phyloP scores from a whole-genome alignment of 2,329 filamentous ascomycete species.

The Fusarium sarcochroum region DNA sequence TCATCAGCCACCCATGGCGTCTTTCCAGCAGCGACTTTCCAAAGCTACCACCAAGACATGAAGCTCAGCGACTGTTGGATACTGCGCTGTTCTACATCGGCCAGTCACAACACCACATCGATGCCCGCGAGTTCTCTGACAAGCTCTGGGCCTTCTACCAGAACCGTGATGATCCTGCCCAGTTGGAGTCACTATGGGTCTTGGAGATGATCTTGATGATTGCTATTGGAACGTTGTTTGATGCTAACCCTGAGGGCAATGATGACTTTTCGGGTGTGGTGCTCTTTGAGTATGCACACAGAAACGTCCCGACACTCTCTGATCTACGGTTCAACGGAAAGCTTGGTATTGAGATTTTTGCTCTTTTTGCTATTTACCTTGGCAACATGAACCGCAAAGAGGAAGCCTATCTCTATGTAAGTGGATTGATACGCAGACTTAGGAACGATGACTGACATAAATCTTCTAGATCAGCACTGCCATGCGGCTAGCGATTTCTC shows the following conservation, averaged over 20 bases:
- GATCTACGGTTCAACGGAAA: slow-evolving; percentile 47
- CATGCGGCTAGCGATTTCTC: slow-evolving; percentile 47
- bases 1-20: slow-evolving; percentile 39
- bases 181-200: slow-evolving; percentile 44
- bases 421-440: not conserved
- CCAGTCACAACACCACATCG: slow-evolving; percentile 47
- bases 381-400: slow-evolving; percentile 47
- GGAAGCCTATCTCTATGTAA: slow-evolving; percentile 47
- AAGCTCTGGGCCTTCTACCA: slow-evolving; percentile 48
- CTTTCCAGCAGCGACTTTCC: slow-evolving; percentile 44
- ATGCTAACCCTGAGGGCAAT: slow-evolving; percentile 45
- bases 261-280: slow-evolving; percentile 43
- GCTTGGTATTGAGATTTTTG: slow-evolving; percentile 50
- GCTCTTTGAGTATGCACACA: slow-evolving; percentile 48
- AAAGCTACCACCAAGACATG: slow-evolving; percentile 40
- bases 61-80: slow-evolving; percentile 43
- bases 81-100: slow-evolving; percentile 46
- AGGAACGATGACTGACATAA: not conserved
- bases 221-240: slow-evolving; percentile 45
- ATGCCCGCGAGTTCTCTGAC: slow-evolving; percentile 47
- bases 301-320: slow-evolving; percentile 47
- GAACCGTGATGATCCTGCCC: slow-evolving; percentile 40
- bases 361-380: slow-evolving; percentile 46
- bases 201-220: slow-evolving; percentile 49
- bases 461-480: slow-evolving; percentile 46